Evolutionary conservation across 441 rosid species (phyloP), one percentile per base, ranked within the genome.

Genomic region (Gossypium gossypioides): DNA sequence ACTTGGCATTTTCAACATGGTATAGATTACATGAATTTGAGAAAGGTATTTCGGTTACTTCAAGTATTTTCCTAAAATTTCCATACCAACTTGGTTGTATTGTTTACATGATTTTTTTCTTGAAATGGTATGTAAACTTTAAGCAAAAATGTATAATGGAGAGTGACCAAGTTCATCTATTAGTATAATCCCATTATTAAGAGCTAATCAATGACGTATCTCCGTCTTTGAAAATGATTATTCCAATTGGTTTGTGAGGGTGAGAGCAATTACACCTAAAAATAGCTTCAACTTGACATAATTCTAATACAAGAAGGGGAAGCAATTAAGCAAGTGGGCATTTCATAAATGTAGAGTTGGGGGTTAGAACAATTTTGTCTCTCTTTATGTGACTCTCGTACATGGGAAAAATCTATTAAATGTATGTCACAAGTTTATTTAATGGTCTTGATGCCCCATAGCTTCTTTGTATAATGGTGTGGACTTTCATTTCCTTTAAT

Each of bases 21-120:
- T 42, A 19, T 10, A 37, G 3, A 62, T 29, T 56, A 22, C 62
- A 29, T 29, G 21, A 37, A 16, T 16, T 16, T 42, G 3, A 4
- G 19, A 42, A 42, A 64, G 54, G 7, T 22, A 64, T 44, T 19
- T 10, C 10, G 32, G 18, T 2, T 21, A 13, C 21, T 44, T 50
- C 55, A 44, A 65, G 54, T 44, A 44, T 12, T 65, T 44, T 65
- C 69, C 69, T 13, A 65, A 64, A 64, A 64, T 13, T 64, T 42
- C 24, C 18, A 9, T 40, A 10, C 51, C 29, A 40, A 44, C 6
- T 44, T 44, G 34, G 19, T 13, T 62, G 12, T 46, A 12, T 44
- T 10, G 12, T 44, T 65, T 22, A 21, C 1, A 21, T 65, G 1
- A 22, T 21, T 44, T 44, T 21, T 65, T 13, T 65, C 69, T 64